Base-by-base conservation (phyloP, 1,284 basidiomycete species). In the Schizophyllum amplum region DNA sequence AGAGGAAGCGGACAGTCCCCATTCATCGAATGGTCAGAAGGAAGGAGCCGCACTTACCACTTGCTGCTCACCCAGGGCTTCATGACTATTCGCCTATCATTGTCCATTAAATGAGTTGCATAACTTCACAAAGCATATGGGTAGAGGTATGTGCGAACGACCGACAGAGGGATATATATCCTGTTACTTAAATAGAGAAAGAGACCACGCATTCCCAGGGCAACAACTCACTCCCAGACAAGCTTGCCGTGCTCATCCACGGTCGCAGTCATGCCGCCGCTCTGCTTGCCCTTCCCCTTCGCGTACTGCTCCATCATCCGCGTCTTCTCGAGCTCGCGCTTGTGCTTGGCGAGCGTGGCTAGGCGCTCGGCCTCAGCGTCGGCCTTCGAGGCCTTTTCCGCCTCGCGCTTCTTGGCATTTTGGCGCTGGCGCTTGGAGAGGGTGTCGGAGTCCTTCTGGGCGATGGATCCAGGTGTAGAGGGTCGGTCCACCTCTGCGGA, bases 361-460 rank as follows among this genome's bases (percentile, higher is more conserved):
- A 78, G 65, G 46, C 84, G 72, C 51, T 80, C 74, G 4, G 66
- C 68, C 65, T 89, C 88, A 0, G 72, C 73, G 0, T 79, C 81
- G 0, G 71, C 78, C 64, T 83, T 87, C 5, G 71, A 75, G 4
- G 75, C 71, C 65, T 87, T 89, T 59, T 74, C 65, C 0, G 77
- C 77, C 24, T 86, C 86, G 4, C 78, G 73, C 64, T 75, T 79
- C 55, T 77, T 76, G 15, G 79, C 81, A 61, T 87, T 87, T 66
- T 90, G 86, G 17, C 86, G 77, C 66, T 89, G 83, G 52, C 78
- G 78, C 70, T 90, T 87, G 17, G 82, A 83, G 60, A 77, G 64
- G 2, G 74, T 63, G 55, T 80, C 78, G 0, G 79, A 63, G 0
- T 74, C 69, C 24, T 71, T 59, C 11, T 56, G 63, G 5, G 61